phyloP scores from a whole-genome alignment of 371 early-diverging fungal species.

The Mortierella sp. region DNA sequence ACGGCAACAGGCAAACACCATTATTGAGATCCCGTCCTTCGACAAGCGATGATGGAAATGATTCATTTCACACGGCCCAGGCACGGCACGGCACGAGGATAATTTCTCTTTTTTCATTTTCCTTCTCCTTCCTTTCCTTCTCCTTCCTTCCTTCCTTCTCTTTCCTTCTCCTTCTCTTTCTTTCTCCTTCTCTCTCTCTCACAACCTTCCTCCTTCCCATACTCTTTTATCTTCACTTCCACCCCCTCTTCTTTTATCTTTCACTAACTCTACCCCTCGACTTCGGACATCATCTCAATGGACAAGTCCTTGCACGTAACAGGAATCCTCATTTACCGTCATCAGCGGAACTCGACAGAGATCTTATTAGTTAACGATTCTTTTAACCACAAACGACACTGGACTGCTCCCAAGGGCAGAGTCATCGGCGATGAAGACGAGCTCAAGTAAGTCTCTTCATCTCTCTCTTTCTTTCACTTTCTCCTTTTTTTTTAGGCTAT shows the following conservation, averaged over 20 bases:
- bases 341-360: conserved; percentile 79
- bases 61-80: neutral
- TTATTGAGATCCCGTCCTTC: too few relatives aligned
- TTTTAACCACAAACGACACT: conserved; percentile 84
- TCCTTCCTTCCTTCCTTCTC: neutral
- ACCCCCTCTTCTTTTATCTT: neutral
- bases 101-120: neutral
- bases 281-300: conserved; percentile 53
- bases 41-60: neutral
- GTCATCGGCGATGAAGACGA: conserved; percentile 87
- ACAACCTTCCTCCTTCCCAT: neutral
- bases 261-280: neutral
- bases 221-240: neutral
- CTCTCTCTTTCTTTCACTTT: neutral
- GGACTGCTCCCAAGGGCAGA: conserved; percentile 89
- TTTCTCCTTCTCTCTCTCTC: neutral
- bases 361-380: conserved; percentile 89
- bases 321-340: conserved; percentile 85
- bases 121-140: neutral
- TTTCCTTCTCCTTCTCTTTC: neutral
- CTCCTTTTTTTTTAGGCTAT: neutral
- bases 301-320: conserved; percentile 66
- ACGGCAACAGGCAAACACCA: too few relatives aligned
- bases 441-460: conserved; percentile 73
- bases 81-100: too few relatives aligned